Conservation (phyloP, 805 yeast genomes). For the Yarrowia porcina region DNA sequence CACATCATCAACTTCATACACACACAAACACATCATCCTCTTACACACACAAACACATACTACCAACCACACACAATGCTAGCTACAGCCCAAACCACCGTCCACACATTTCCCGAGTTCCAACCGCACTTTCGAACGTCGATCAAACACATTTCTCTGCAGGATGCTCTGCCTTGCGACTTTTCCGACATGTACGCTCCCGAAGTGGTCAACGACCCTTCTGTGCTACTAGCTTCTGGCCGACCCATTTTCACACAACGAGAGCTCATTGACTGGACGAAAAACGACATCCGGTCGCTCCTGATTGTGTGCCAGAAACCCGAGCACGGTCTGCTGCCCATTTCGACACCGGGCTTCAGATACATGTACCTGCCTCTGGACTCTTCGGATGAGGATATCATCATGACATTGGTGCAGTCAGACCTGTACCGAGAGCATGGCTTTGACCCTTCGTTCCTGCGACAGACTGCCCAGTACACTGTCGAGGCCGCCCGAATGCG, state of each 20-base stretch:
- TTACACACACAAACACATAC: background rate
- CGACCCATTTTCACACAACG: constrained; percentile 63
- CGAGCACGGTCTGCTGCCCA: constrained; percentile 34
- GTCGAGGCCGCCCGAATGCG: constrained; percentile 48
- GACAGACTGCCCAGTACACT: constrained; percentile 61
- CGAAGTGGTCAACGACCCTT: constrained; percentile 49
- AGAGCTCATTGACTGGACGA: constrained; percentile 64
- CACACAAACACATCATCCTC: no score
- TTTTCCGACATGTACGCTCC: constrained; percentile 58
- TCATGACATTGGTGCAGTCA: constrained; percentile 49
- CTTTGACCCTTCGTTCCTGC: constrained; percentile 51
- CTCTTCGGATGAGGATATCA: constrained; percentile 48
- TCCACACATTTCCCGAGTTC: constrained; percentile 14
- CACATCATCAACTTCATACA: background rate
- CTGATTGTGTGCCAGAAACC: constrained; percentile 44
- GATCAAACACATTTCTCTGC: background rate
- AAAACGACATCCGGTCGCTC: constrained; percentile 65
- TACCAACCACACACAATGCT: background rate
- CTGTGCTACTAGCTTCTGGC: constrained; percentile 37
- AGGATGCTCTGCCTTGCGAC: constrained; percentile 44
- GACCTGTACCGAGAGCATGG: constrained; percentile 67
- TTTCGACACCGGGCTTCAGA: constrained; percentile 39
- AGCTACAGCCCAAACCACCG: background rate
- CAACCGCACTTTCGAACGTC: background rate
- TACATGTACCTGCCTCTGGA: constrained; percentile 52